Evolutionary conservation across 768 basidiomycete genomes (phyloP), one percentile per base, ranked within the genome.

Genomic region (Tephrocybe sp.): DNA sequence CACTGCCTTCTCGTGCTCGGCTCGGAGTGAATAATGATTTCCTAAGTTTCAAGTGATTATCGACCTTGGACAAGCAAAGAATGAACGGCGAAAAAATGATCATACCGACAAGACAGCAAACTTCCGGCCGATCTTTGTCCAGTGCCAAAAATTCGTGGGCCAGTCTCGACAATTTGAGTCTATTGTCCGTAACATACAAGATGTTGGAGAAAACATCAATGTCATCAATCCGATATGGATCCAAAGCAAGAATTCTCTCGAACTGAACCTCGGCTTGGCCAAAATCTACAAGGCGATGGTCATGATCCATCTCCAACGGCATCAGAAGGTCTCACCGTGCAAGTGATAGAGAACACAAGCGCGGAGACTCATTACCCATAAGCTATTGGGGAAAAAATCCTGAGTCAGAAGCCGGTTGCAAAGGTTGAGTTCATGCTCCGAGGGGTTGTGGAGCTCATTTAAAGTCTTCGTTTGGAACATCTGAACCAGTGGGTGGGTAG

Each of bases 181-280:
- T 81, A 60, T 91, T 92, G 61, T 94, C 90, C 42, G 91, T 92
- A 2, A 98, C 94, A 68, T 98, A 98, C 36, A 98, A 78, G 63
- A 98, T 97, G 65, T 98, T 97, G 50, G 94, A 96, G 67, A 89
- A 94, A 32, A 97, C 84, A 62, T 98, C 97, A 50, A 98, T 88
- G 61, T 97, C 91, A 57, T 99, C 97, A 51, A 97, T 83, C 21
- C 94, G 83, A 68, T 85, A 86, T 8, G 95, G 96, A 65, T 98
- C 94, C 30, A 86, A 64, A 2, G 73, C 68, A 28, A 91, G 79
- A 28, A 98, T 89, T 58, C 80, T 79, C 60, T 93, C 88, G 65
- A 98, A 99, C 61, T 93, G 85, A 25, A 70, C 70, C 65, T 91
- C 90, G 2, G 97, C 93, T 50, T 85, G 83, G 48, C 85, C 83